Percentiles rank a stretch among this genome's conserved stretches.
Evolutionary conservation across 352 stramenopile genomes (phyloP).

Genomic region (Phytopythium ostracodes): DNA sequence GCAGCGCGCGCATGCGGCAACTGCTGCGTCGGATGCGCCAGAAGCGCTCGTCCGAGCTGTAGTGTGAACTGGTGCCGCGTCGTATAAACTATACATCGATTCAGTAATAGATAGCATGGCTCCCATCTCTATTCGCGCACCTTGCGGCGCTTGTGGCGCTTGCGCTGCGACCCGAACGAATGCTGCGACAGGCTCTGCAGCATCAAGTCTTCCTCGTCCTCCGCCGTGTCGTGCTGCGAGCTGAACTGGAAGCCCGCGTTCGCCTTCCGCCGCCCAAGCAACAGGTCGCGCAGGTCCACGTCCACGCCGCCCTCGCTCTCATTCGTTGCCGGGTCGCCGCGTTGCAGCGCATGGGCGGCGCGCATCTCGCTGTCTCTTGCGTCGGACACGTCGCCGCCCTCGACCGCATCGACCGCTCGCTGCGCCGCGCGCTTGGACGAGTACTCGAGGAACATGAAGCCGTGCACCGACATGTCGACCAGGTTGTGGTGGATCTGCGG

Average conservation of each 20-base stretch:
- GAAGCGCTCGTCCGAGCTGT: constrained; percentile 23
- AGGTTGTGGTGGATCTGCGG: constrained; percentile 66
- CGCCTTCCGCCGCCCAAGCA: constrained; percentile 39
- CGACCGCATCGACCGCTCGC: constrained; percentile 32
- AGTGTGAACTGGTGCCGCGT: constrained; percentile 9
- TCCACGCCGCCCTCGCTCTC: constrained; percentile 17
- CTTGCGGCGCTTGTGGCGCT: constrained; percentile 29
- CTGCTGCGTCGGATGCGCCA: constrained; percentile 36
- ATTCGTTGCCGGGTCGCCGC: constrained; percentile 16
- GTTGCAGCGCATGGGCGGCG: constrained; percentile 35
- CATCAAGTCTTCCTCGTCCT: constrained; percentile 67
- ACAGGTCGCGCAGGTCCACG: constrained; percentile 38
- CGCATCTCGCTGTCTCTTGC: constrained; percentile 31
- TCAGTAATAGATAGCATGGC: neutral
- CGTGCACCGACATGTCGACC: constrained; percentile 45
- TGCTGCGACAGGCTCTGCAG: constrained; percentile 72
- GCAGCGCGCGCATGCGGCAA: constrained; percentile 32
- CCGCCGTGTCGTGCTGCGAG: constrained; percentile 38
- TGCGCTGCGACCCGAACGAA: constrained; percentile 28
- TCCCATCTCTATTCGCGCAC: neutral
- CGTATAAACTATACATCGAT: neutral
- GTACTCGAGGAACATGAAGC: constrained; percentile 71
- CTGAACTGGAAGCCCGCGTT: constrained; percentile 22
- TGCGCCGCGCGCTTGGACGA: constrained; percentile 29
- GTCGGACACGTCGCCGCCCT: constrained; percentile 14